These are phyloP conservation scores for Penicillium sp. DNA, from an alignment of 2,329 filamentous ascomycete genomes.

Conservation along the genomic window DNA sequence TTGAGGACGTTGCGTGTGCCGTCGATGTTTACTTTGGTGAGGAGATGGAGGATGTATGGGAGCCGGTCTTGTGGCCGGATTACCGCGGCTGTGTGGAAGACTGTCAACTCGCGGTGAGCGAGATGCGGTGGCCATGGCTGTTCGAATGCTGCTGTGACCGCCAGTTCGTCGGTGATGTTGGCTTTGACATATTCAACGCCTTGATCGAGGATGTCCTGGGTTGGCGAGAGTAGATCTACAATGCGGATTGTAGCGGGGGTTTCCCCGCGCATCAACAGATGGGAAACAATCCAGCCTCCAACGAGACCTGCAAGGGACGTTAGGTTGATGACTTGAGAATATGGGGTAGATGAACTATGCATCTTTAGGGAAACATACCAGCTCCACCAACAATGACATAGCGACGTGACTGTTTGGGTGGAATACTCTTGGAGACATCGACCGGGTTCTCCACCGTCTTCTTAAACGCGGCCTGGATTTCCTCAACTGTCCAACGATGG, in stretches of 20 bases:
- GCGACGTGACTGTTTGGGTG: conserved; percentile 34
- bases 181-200: conserved; percentile 45
- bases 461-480: conserved; percentile 31
- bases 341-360: too few relatives aligned
- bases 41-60: conserved; percentile 42
- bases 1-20: conserved; percentile 48
- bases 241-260: conserved; percentile 49
- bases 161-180: conserved; percentile 47
- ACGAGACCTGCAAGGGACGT: conserved; percentile 44
- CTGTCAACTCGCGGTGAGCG: conserved; percentile 47
- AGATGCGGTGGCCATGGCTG: conserved; percentile 44
- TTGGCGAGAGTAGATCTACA: conserved; percentile 47
- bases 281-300: conserved; percentile 50
- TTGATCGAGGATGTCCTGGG: conserved; percentile 40
- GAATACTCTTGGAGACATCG: conserved; percentile 32
- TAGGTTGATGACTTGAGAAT: background rate
- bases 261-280: conserved; percentile 51
- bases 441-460: conserved; percentile 25
- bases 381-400: conserved; percentile 39
- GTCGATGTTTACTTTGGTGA: conserved; percentile 47
- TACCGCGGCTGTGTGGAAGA: conserved; percentile 54
- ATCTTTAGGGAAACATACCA: conserved; percentile 26
- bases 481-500: conserved; percentile 32
- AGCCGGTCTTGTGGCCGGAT: conserved; percentile 50
- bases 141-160: conserved; percentile 45